These are phyloP conservation scores for Gossypium bickii DNA, from an alignment of 345 rosid species.

Conservation along the genomic window DNA sequence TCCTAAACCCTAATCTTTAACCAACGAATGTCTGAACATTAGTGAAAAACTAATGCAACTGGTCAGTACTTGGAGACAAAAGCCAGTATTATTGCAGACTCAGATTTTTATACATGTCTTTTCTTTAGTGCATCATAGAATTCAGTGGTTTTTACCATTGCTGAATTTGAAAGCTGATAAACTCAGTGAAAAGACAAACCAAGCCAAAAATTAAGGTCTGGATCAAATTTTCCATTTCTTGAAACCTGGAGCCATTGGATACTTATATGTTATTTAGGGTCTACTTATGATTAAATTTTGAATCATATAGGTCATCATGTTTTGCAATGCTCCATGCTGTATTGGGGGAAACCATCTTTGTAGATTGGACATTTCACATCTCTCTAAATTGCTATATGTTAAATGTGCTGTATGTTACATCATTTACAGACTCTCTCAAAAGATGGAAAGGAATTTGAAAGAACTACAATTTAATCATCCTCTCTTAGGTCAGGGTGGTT, in stretches of 20 bases:
- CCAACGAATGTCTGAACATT: background rate
- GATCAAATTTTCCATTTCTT: background rate
- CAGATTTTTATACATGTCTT: background rate
- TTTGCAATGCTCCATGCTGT: background rate
- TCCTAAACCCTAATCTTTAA: background rate
- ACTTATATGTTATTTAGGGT: background rate
- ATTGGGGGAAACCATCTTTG: background rate
- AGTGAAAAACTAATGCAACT: background rate
- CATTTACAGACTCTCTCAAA: slow-evolving; percentile 1
- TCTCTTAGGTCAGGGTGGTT: background rate
- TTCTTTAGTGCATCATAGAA: background rate
- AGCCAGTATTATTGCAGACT: background rate
- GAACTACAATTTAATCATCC: background rate
- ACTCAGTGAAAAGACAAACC: background rate
- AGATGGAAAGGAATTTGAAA: background rate
- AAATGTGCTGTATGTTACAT: slow-evolving; percentile 1
- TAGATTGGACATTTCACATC: background rate
- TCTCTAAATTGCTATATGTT: slow-evolving; percentile 2
- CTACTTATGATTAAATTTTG: background rate
- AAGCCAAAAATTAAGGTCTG: background rate
- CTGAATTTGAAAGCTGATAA: background rate
- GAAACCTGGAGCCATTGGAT: background rate
- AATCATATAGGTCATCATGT: background rate
- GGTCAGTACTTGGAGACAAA: background rate
- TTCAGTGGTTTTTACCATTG: background rate